Evolutionary conservation across 176 grass and related monocot genomes (phyloP), one percentile per base, ranked within the genome.

Genomic region (Luzula sylvatica): DNA sequence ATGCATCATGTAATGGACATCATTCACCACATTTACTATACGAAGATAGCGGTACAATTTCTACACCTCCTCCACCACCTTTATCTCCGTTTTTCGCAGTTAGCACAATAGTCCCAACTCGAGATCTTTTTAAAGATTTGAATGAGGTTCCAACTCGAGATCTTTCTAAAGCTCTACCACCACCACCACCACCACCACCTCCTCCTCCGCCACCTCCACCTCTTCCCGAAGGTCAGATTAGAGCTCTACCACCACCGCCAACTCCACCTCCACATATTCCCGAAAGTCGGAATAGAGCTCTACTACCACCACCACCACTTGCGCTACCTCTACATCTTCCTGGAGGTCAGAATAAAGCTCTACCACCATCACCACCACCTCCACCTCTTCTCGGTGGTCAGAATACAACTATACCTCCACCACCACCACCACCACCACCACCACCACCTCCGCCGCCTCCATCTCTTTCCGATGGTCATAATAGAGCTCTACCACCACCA

Each of bases 291-390:
- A 50, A 15, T 23, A 32, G 25, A 42, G 26, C 42, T 43, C 8
- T 17, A 58, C 38, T 56, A 7, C 58, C 55, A 21, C 55, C 62
- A 3, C 61, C 64, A 1, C 46, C 51, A 1, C 60, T 52, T n/a
- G n/a, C n/a, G n/a, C n/a, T n/a, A n/a, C n/a, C n/a, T n/a, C n/a
- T n/a, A n/a, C n/a, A n/a, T n/a, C 14, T 0, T 15, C 15, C n/a
- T n/a, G n/a, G n/a, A n/a, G n/a, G n/a, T n/a, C n/a, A n/a, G n/a
- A n/a, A n/a, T n/a, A n/a, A n/a, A n/a, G n/a, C n/a, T n/a, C n/a
- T n/a, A n/a, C n/a, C n/a, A n/a, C n/a, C n/a, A n/a, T n/a, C n/a
- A n/a, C 4, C 43, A 72, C 8, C 45, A 47, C 44, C 25, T 54
- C 41, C 32, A 20, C 23, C 25, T 64, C 50, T 16, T 24, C 25